Base-by-base conservation (phyloP, 768 basidiomycete genomes). In the Candolleomyces eurysporus region DNA sequence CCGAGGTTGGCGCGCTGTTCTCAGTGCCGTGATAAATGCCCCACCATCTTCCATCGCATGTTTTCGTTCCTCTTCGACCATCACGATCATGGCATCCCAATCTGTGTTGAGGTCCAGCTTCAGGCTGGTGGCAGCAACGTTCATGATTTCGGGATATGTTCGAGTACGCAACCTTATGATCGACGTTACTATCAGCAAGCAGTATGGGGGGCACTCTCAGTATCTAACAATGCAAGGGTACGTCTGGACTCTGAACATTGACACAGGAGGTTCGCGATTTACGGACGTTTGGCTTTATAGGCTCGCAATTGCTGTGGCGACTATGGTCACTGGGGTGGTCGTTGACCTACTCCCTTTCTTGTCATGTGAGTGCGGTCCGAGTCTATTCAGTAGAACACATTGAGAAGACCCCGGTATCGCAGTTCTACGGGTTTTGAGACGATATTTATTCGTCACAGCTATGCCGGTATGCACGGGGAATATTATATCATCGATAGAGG, bases 151-250 rank as follows among this genome's bases (percentile, higher is more conserved):
- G 61, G 80, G 79, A 8, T 80, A 70, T 59, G 57, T 65, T 3
- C 68, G 69, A 42, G 61, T 81, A 4, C 61, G 65, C 42, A 59
- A 57, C 5, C 62, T 78, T 11, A 58, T 63, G 17, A 61, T 75
- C 5, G 66, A 71, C 57, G 59, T 61, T 1, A 75, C 71, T 63
- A 79, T 86, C 45, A 59, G 61, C 1, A 59, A 64, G 3, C 84
- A 83, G 65, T 83, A 80, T 64, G 88, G 89, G 2, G 90, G 90
- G 0, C 84, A 86, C 64, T 82, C 80, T 51, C 88, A 88, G 69
- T 94, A 84, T 68, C 75, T 94, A 58, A 94, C 92, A 0, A 89
- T 92, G 65, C 85, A 91, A 72, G 90, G 89, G 91, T 87, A 62
- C 19, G 81, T 68, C 22, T 45, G 11, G 14, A 31, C 8, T 40